Evolutionary conservation across 768 basidiomycete species (phyloP), one percentile per base, ranked within the genome.

Genomic region (Mycena floridula): DNA sequence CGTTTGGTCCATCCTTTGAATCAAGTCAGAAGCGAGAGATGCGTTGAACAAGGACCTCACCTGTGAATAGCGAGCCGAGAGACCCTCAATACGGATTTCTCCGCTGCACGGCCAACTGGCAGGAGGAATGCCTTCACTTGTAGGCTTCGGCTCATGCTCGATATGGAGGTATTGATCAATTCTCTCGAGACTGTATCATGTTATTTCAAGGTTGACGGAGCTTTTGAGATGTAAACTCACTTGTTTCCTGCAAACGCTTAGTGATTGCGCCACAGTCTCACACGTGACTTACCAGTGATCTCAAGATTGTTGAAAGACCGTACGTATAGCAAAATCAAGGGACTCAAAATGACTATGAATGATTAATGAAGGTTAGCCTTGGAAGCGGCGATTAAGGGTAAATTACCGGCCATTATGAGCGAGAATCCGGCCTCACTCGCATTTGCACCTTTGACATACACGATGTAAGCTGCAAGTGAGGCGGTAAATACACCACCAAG

Each of bases 41-140:
- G 13, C 32, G 4, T 35, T 35, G 3, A 18, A 18, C 18, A 35
- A 7, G 4, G 32, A 15, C 18, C 32, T 35, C 39, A 70, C 69
- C 45, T 47, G 43, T 16, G 58, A 61, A 49, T 71, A 70, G 8
- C 60, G 49, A 5, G 74, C 74, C n/a, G 57, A 64, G 0, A 76
- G 59, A 25, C 69, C 65, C 27, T 76, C 65, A 4, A 76, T 66
- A 6, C 54, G 47, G 27, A 77, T 58, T 4, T 61, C 52, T 2
- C 76, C 76, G 7, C 67, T 69, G 0, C 72, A 56, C 0, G 76
- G 76, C 76, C 76, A 79, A 41, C 73, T 67, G 0, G 76, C 75
- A 5, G 76, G 73, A 5, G 76, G 75, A 35, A 61, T 57, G 20
- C 70, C 70, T 3, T 48, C 45, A 4, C 48, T 44, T 0, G 59